Evolutionary conservation across 2,329 filamentous ascomycete species (phyloP).

Genomic region (Pyrenophora teres): DNA sequence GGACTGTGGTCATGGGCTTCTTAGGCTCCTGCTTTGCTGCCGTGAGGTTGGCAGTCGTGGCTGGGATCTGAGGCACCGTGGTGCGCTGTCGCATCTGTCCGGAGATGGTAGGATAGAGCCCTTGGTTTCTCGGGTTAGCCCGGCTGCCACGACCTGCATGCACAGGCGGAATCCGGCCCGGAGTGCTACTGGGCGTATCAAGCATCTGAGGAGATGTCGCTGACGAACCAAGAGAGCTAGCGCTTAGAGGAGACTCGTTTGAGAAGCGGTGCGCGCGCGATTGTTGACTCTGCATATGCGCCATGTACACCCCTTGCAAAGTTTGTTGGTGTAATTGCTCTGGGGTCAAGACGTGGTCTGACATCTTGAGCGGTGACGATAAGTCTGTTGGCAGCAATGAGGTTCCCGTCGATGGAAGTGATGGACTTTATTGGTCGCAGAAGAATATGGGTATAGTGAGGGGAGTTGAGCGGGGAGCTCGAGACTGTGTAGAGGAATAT

Average conservation of each 20-base stretch:
- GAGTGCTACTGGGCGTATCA: neutral
- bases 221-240: neutral
- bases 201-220: too few relatives aligned
- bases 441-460: too few relatives aligned
- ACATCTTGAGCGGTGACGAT: slow-evolving; percentile 15
- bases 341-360: neutral
- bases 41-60: neutral
- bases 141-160: neutral
- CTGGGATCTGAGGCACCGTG: neutral
- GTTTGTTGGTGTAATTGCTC: too few relatives aligned
- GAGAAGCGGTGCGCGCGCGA: neutral
- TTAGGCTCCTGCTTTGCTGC: neutral
- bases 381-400: slow-evolving; percentile 1
- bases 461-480: too few relatives aligned
- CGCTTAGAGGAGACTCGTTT: neutral
- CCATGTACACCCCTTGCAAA: too few relatives aligned
- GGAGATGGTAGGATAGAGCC: too few relatives aligned
- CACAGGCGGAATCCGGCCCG: neutral
- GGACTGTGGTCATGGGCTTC: slow-evolving; percentile 13
- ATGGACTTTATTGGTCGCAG: too few relatives aligned
- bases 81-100: too few relatives aligned
- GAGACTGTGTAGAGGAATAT: too few relatives aligned
- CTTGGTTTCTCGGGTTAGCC: too few relatives aligned
- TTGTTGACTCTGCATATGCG: neutral
- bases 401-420: too few relatives aligned